phyloP scores from a whole-genome alignment of 2,329 filamentous ascomycete species.

The Colletotrichum caudatum region DNA sequence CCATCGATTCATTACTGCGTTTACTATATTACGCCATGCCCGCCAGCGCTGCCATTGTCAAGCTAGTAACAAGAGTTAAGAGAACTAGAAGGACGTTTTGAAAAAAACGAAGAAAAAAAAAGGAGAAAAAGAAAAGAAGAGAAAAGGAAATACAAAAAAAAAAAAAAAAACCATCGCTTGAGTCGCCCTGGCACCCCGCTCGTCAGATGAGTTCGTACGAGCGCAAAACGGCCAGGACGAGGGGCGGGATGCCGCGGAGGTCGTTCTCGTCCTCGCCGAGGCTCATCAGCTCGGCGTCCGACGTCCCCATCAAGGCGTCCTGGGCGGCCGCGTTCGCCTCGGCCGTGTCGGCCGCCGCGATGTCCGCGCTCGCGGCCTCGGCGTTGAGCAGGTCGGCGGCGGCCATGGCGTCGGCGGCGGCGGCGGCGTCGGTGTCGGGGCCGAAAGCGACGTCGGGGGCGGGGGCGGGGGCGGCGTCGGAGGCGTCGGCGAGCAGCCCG shows the following conservation, averaged over 20 bases:
- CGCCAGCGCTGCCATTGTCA: background rate
- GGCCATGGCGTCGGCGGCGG: background rate
- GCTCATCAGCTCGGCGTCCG: slow-evolving; percentile 1
- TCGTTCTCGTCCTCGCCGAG: slow-evolving; percentile 31
- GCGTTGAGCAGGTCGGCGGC: background rate
- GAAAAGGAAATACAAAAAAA: background rate
- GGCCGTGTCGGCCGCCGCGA: slow-evolving; percentile 17
- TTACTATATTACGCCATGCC: background rate
- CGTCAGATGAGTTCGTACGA: slow-evolving; percentile 23
- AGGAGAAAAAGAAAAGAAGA: too few species aligned
- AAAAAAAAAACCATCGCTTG: background rate
- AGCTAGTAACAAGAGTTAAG: background rate
- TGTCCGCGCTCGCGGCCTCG: slow-evolving; percentile 17
- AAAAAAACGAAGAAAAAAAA: background rate
- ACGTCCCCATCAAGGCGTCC: background rate
- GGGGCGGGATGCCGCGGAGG: slow-evolving; percentile 24
- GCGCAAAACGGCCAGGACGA: slow-evolving; percentile 29
- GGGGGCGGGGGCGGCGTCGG: background rate
- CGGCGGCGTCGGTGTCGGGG: background rate
- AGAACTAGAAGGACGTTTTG: background rate
- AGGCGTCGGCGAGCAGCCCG: background rate
- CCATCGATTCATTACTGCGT: slow-evolving; percentile 24
- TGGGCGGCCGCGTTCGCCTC: slow-evolving; percentile 16
- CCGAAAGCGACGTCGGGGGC: too few species aligned
- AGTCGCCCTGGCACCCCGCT: background rate